Evolutionary conservation across 495 filamentous ascomycete genomes (phyloP).

Genomic region (Bacidia gigantensis): DNA sequence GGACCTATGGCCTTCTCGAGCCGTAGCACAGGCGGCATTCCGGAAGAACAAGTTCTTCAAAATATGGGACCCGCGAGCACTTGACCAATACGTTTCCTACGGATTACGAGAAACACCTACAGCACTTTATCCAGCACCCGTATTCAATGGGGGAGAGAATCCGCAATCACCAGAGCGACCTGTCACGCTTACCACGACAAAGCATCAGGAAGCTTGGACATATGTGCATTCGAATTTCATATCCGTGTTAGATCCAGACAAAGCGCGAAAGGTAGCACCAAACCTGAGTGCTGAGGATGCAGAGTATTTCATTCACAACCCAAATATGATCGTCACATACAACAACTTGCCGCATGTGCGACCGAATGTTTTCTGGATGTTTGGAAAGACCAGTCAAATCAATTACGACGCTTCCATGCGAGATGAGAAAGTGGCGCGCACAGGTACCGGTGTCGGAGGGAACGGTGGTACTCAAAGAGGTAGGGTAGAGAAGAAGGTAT

Average conservation of each 20-base stretch:
- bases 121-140: slow-evolving; percentile 28
- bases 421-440: slow-evolving; percentile 44
- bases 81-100: slow-evolving; percentile 49
- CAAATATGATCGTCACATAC: slow-evolving; percentile 14
- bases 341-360: not conserved
- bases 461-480: slow-evolving; percentile 47
- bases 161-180: slow-evolving; percentile 24
- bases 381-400: slow-evolving; percentile 1
- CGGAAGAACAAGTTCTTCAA: slow-evolving; percentile 51
- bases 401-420: slow-evolving; percentile 23
- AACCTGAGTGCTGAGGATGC: slow-evolving; percentile 37
- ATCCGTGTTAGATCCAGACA: not conserved
- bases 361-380: slow-evolving; percentile 7
- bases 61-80: slow-evolving; percentile 58
- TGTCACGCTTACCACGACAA: slow-evolving; percentile 47
- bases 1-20: slow-evolving; percentile 56
- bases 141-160: not conserved
- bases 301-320: slow-evolving; percentile 28
- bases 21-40: slow-evolving; percentile 48
- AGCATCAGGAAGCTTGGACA: slow-evolving; percentile 45
- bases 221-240: slow-evolving; percentile 11
- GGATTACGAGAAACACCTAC: slow-evolving; percentile 45
- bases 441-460: slow-evolving; percentile 52
- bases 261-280: slow-evolving; percentile 22
- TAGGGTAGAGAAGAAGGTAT: slow-evolving; percentile 40